Evolutionary conservation across 2,329 filamentous ascomycete genomes (phyloP).

Genomic region (Diaporthe sp.): DNA sequence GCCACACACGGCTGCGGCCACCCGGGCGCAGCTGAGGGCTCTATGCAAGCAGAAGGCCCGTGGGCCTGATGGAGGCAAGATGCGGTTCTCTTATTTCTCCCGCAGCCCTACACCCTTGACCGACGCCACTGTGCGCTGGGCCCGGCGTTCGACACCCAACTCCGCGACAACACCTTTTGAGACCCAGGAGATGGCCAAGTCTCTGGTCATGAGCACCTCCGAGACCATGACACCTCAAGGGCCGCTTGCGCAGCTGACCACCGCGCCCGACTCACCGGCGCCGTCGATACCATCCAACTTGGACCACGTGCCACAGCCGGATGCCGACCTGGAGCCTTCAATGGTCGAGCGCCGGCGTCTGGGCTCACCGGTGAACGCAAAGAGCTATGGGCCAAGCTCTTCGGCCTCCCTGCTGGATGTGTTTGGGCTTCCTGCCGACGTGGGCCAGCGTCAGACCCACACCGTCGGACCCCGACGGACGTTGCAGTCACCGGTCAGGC

Average conservation of each 20-base stretch:
- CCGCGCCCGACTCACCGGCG: constrained; percentile 49
- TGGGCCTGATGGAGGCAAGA: constrained; percentile 55
- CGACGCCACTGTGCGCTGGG: constrained; percentile 63
- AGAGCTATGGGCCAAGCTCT: constrained; percentile 74
- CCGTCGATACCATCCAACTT: constrained; percentile 43
- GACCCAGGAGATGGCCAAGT: constrained; percentile 73
- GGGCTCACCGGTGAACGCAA: constrained; percentile 69
- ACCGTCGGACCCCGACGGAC: constrained; percentile 64
- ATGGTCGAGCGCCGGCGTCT: constrained; percentile 55
- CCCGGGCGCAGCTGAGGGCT: constrained; percentile 72
- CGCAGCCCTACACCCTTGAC: constrained; percentile 70
- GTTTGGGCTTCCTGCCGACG: constrained; percentile 51
- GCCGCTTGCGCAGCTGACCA: constrained; percentile 72
- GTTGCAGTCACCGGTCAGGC: constrained; percentile 67
- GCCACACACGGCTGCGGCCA: constrained; percentile 75
- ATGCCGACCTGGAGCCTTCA: constrained; percentile 47
- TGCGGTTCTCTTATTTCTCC: constrained; percentile 59
- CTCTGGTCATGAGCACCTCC: constrained; percentile 72
- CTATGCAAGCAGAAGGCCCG: constrained; percentile 70
- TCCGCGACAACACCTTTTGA: constrained; percentile 66
- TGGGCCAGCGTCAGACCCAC: constrained; percentile 59
- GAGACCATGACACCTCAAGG: constrained; percentile 75
- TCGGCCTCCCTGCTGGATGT: constrained; percentile 62
- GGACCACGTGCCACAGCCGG: constrained; percentile 21
- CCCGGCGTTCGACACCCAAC: constrained; percentile 62